Base-by-base conservation (phyloP, 2,329 filamentous ascomycete species). In the Colletotrichum magnum region DNA sequence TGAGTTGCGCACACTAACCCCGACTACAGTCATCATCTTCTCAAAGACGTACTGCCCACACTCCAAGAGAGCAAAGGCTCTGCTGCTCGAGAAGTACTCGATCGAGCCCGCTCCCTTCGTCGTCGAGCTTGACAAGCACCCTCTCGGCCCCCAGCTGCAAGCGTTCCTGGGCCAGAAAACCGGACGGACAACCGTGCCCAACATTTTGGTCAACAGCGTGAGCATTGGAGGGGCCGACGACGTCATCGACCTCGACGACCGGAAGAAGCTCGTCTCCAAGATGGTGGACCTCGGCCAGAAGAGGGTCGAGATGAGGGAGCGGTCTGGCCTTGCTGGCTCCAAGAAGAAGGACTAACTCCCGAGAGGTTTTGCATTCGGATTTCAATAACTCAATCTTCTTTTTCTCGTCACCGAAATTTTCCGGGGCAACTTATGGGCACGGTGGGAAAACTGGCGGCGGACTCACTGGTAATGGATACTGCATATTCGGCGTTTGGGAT, bases 191-290 rank as follows among this genome's bases (percentile, higher is more conserved):
- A 99, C 96, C 0, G 96, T 99, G 0, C 96, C 96, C 16, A 99
- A 99, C 77, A 88, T 98, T 43, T 86, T 99, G 74, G 87, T 99
- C 75, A 93, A 94, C 75, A 94, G 94, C 53, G 90, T 92, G 79
- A 96, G 93, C 80, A 94, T 98, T 70, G 96, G 96, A 54, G 96
- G 96, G 24, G 90, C 94, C 58, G 95, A 98, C 77, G 94, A 98
- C 70, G 88, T 99, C 65, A 87, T 89, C 57, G 90, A 88, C 28
- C 83, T 98, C 70, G 90, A 95, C 77, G 80, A 84, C 32, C 86
- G 87, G 39, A 90, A 91, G 72, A 88, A 88, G 66, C 84, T 98
- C 70, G 87, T 90, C 7, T 87, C 88, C 64, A 96, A 90, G 79
- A 87, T 98, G 71, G 89, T 89, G 78, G 86, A 87, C 28, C 85